Evolutionary conservation across 2,329 filamentous ascomycete species (phyloP).

Genomic region (Salinomyces thailandicus): DNA sequence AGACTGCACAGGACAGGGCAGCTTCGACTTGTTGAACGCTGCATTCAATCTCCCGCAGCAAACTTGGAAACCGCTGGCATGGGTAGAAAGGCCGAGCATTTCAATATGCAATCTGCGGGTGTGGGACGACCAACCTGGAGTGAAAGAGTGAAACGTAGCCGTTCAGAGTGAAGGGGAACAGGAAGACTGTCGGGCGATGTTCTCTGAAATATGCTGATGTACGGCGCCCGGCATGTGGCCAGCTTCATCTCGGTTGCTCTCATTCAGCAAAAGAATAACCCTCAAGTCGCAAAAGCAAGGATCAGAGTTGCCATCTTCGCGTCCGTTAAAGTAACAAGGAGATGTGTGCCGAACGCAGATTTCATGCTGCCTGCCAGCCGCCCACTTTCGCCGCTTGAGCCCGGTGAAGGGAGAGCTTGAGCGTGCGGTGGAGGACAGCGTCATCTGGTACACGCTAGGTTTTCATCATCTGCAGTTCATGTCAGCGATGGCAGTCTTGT

Average conservation of each 20-base stretch:
- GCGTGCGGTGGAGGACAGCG: conserved; percentile 51
- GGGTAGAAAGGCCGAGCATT: conserved; percentile 11
- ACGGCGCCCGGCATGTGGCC: too few relatives aligned
- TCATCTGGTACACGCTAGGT: conserved; percentile 94
- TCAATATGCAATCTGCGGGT: conserved; percentile 8
- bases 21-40: conserved; percentile 23
- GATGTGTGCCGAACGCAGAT: conserved; percentile 96
- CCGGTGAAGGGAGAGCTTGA: conserved; percentile 74
- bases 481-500: too few relatives aligned
- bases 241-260: too few relatives aligned
- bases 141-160: too few relatives aligned
- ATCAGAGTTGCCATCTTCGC: conserved; percentile 97
- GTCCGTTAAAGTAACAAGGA: conserved; percentile 96
- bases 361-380: conserved; percentile 66
- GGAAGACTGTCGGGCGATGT: too few relatives aligned
- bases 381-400: conserved; percentile 78
- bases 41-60: conserved; percentile 20
- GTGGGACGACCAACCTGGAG: background rate
- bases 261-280: too few relatives aligned
- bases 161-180: too few relatives aligned
- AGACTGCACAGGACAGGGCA: background rate
- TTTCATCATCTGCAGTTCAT: conserved; percentile 91
- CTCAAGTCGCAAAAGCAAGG: conserved; percentile 9
- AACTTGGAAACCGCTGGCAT: conserved; percentile 13
- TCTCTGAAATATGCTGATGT: too few relatives aligned